A percentile compares a stretch with the other conserved stretches of the same genome.
Evolutionary conservation across 2,329 filamentous ascomycete genomes (phyloP).

Genomic region (Daldinia sp.): DNA sequence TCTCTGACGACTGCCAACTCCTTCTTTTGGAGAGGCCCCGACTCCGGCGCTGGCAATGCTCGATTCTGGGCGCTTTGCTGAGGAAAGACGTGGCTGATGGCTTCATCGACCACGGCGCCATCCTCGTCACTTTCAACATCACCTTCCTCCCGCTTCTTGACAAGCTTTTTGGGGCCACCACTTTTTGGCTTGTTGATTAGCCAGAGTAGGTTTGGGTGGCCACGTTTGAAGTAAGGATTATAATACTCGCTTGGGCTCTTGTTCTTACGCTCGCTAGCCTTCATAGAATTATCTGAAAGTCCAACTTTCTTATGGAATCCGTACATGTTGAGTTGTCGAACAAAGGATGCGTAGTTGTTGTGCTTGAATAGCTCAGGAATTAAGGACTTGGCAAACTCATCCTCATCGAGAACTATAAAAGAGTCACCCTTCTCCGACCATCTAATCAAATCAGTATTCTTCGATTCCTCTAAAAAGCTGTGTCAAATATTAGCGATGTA

Average conservation of each 20-base stretch:
- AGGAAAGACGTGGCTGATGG: conserved; percentile 52
- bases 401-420: conserved; percentile 95
- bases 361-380: conserved; percentile 99
- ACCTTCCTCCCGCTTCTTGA: conserved; percentile 68
- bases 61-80: conserved; percentile 43
- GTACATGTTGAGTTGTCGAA: conserved; percentile 95
- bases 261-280: conserved; percentile 94
- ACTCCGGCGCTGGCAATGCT: conserved; percentile 54
- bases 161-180: conserved; percentile 64
- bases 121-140: conserved; percentile 78
- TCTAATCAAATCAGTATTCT: conserved; percentile 92
- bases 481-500: conserved; percentile 17
- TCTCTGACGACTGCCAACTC: conserved; percentile 80
- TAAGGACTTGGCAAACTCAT: conserved; percentile 97
- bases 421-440: conserved; percentile 98
- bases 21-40: conserved; percentile 67
- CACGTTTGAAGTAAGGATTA: conserved; percentile 94
- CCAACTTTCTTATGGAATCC: conserved; percentile 97
- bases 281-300: conserved; percentile 96
- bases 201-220: conserved; percentile 92
- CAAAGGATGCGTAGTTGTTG: conserved; percentile 97
- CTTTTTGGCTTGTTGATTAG: conserved; percentile 95
- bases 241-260: conserved; percentile 99
- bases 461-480: conserved; percentile 91
- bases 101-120: conserved; percentile 52